Conservation (phyloP, 192 early-diverging fungal species). For the Radiomyces spectabilis region DNA sequence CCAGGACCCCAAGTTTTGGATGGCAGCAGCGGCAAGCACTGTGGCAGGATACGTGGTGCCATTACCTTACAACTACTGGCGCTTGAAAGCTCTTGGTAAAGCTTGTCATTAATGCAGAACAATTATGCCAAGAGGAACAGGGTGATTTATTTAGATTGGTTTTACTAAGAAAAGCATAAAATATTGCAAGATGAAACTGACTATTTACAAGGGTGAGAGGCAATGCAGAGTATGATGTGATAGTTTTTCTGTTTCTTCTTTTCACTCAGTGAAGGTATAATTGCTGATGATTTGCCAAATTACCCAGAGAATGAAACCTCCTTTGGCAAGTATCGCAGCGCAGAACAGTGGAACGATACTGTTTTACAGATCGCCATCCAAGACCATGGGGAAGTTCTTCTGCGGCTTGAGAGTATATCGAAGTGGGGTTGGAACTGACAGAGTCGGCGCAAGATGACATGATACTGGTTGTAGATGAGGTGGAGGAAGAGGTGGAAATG, state of each 20-base stretch:
- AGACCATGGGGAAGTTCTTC: too few relatives aligned
- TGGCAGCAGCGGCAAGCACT: constrained; percentile 26
- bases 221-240: background rate
- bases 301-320: constrained; percentile 1
- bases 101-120: constrained; percentile 36
- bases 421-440: too few relatives aligned
- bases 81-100: constrained; percentile 39
- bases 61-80: constrained; percentile 51
- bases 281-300: background rate
- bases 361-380: too few relatives aligned
- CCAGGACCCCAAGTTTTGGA: constrained; percentile 38
- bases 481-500: background rate
- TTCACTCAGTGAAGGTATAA: background rate
- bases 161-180: background rate
- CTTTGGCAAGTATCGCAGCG: constrained; percentile 1
- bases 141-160: background rate
- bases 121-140: background rate
- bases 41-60: constrained; percentile 40
- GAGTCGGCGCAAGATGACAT: background rate
- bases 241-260: background rate
- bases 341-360: background rate
- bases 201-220: background rate
- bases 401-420: too few relatives aligned
- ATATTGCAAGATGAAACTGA: constrained; percentile 2
- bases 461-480: background rate